phyloP scores from a whole-genome alignment of 805 yeast genomes.

The Wickerhamomyces alni region DNA sequence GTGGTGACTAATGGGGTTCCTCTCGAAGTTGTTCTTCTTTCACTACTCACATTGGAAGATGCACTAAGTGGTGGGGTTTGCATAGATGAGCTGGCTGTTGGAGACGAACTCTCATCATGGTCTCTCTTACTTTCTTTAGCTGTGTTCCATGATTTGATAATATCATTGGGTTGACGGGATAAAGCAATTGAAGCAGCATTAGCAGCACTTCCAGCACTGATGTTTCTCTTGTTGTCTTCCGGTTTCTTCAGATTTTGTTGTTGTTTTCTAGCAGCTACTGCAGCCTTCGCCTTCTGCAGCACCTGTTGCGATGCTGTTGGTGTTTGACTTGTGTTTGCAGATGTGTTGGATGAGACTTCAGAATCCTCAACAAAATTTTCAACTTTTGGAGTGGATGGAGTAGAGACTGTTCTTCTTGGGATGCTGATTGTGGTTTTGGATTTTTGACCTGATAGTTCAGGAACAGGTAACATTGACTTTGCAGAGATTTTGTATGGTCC shows the following conservation, averaged over 20 bases:
- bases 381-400: constrained; percentile 20
- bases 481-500: constrained; percentile 73
- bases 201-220: constrained; percentile 19
- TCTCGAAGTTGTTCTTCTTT: background rate
- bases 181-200: constrained; percentile 23
- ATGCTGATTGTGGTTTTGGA: constrained; percentile 15
- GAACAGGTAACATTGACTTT: constrained; percentile 72
- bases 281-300: constrained; percentile 21
- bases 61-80: background rate
- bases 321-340: constrained; percentile 13
- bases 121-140: constrained; percentile 5
- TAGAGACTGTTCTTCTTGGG: constrained; percentile 18
- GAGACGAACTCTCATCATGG: constrained; percentile 4
- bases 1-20: constrained; percentile 12
- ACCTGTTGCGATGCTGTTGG: constrained; percentile 23
- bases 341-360: constrained; percentile 13
- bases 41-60: background rate
- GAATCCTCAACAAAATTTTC: constrained; percentile 3
- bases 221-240: constrained; percentile 5
- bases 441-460: constrained; percentile 34
- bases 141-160: constrained; percentile 16
- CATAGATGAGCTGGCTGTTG: constrained; percentile 7
- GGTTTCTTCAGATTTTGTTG: constrained; percentile 6
- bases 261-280: constrained; percentile 24
- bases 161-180: constrained; percentile 23